Conservation (phyloP, 2,329 filamentous ascomycete species). For the Verticillium zaregamsianum region DNA sequence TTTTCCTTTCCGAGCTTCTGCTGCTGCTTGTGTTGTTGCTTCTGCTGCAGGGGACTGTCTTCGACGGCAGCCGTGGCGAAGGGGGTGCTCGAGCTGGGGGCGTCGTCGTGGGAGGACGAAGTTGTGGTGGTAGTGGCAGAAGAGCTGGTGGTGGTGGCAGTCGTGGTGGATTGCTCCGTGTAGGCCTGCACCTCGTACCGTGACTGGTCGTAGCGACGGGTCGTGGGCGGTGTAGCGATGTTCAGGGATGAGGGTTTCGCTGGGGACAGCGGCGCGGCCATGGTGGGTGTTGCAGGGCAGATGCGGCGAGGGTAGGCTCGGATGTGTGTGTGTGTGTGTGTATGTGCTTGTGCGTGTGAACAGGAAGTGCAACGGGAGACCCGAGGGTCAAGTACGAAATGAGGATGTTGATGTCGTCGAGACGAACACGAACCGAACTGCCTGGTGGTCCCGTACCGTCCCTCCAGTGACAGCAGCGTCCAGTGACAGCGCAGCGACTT, state of each 20-base stretch:
- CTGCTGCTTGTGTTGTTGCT: background rate
- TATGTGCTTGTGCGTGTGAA: background rate
- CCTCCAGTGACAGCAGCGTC: background rate
- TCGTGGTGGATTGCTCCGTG: constrained; percentile 15
- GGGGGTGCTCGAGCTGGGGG: constrained; percentile 17
- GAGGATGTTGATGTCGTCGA: background rate
- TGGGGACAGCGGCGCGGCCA: constrained; percentile 37
- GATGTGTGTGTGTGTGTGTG: background rate
- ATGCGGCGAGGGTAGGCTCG: background rate
- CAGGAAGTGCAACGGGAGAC: background rate
- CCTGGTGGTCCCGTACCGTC: background rate
- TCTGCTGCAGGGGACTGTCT: constrained; percentile 27
- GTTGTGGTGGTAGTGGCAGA: constrained; percentile 11
- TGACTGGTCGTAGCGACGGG: constrained; percentile 22
- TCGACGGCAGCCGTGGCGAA: constrained; percentile 15
- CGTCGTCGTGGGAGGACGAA: constrained; percentile 6
- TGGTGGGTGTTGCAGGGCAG: constrained; percentile 13
- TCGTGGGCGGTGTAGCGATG: constrained; percentile 25
- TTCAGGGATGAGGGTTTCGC: constrained; percentile 33
- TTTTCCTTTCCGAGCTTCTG: constrained; percentile 32
- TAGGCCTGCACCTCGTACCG: constrained; percentile 26
- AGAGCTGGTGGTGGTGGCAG: constrained; percentile 6
- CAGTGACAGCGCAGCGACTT: background rate
- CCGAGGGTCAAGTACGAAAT: background rate
- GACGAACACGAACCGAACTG: background rate